These are phyloP conservation scores for Microbotryum scabiosae DNA, from an alignment of 1,284 basidiomycete genomes.

Conservation along the genomic window DNA sequence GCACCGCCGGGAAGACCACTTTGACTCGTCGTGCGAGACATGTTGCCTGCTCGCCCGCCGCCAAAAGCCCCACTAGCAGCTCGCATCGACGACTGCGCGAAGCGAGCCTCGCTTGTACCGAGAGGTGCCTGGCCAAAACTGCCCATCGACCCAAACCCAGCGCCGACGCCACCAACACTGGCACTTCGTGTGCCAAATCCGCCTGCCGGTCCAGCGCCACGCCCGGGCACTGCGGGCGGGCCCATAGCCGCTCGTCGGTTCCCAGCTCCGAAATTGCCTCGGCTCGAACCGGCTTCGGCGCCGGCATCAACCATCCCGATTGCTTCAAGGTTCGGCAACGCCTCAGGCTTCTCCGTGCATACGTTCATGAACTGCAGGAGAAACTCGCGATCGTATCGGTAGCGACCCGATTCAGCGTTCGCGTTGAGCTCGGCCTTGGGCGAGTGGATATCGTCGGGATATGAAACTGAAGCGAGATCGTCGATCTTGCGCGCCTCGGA, in stretches of 20 bases:
- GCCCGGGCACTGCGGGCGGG: slow-evolving; percentile 45
- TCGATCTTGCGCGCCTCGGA: slow-evolving; percentile 62
- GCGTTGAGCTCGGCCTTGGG: slow-evolving; percentile 79
- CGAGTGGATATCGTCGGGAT: slow-evolving; percentile 75
- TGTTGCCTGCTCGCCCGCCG: slow-evolving; percentile 45
- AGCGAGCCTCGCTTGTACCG: slow-evolving; percentile 60
- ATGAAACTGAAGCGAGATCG: slow-evolving; percentile 66
- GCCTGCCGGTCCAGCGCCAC: slow-evolving; percentile 49
- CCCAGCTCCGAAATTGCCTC: slow-evolving; percentile 30
- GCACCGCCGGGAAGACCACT: slow-evolving; percentile 47
- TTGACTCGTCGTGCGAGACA: slow-evolving; percentile 68
- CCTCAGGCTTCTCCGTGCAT: slow-evolving; percentile 89
- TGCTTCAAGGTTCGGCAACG: slow-evolving; percentile 78
- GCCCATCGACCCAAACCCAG: slow-evolving; percentile 59
- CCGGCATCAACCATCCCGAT: slow-evolving; percentile 75
- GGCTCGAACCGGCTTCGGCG: slow-evolving; percentile 45
- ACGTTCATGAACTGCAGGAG: slow-evolving; percentile 92
- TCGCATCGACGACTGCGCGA: slow-evolving; percentile 43
- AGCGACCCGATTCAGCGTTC: slow-evolving; percentile 73
- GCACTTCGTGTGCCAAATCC: slow-evolving; percentile 46
- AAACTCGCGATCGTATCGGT: slow-evolving; percentile 96
- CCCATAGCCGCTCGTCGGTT: slow-evolving; percentile 43
- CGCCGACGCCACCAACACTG: slow-evolving; percentile 44
- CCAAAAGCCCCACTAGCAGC: slow-evolving; percentile 32
- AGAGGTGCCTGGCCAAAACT: slow-evolving; percentile 52